These are phyloP conservation scores for Panaeolus cyanescens DNA, from an alignment of 768 basidiomycete genomes.

Conservation along the genomic window DNA sequence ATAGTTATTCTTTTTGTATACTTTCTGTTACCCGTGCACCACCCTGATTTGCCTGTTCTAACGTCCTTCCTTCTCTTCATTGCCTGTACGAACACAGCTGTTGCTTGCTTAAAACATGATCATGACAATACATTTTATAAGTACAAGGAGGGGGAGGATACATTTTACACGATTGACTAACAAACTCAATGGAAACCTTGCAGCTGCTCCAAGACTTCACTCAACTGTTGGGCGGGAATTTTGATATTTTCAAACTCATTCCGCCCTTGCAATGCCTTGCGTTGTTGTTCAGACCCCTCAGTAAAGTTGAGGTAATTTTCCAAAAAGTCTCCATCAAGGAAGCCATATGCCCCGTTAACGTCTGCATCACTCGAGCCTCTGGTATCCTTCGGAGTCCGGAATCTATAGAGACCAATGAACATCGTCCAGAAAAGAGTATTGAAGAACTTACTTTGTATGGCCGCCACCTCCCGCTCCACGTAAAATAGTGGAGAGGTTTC, in stretches of 20 bases:
- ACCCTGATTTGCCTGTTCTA: background rate
- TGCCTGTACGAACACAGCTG: background rate
- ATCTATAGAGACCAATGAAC: constrained; percentile 41
- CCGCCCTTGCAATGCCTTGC: constrained; percentile 56
- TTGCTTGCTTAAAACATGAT: background rate
- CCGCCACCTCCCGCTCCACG: constrained; percentile 53
- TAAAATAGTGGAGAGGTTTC: constrained; percentile 66
- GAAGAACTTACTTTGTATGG: constrained; percentile 60
- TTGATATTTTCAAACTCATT: constrained; percentile 60
- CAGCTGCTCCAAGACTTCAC: constrained; percentile 47
- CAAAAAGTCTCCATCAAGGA: constrained; percentile 88
- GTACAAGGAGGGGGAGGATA: background rate
- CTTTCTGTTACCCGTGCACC: background rate
- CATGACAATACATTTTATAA: constrained; percentile 9
- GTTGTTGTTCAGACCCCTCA: constrained; percentile 40
- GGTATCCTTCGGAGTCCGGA: constrained; percentile 64
- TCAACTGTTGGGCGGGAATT: constrained; percentile 44
- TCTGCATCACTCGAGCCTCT: constrained; percentile 61
- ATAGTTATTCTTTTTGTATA: constrained; percentile 3
- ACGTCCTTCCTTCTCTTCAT: background rate
- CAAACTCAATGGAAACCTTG: constrained; percentile 57
- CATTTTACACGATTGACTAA: too few species aligned
- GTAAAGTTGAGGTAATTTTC: constrained; percentile 59
- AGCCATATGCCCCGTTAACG: constrained; percentile 56
- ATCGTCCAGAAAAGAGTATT: constrained; percentile 3